Evolutionary conservation across 345 rosid genomes (phyloP).

Genomic region (Brassica nigra): DNA sequence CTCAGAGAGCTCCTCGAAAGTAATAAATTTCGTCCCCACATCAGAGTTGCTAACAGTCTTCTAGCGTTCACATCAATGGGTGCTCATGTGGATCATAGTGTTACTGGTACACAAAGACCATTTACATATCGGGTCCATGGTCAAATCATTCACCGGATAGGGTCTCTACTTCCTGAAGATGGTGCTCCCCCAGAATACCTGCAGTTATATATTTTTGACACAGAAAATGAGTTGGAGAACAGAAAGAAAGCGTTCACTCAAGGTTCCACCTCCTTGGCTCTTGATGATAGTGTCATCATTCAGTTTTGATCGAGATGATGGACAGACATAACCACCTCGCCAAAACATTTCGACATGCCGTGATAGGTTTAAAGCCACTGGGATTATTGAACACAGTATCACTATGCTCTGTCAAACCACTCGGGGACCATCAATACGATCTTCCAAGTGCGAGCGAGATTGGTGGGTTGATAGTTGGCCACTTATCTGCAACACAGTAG

Average conservation of each 20-base stretch:
- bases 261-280: not conserved
- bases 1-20: not conserved
- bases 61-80: not conserved
- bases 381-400: too few species aligned
- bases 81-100: not conserved
- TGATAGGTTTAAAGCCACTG: not conserved
- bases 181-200: not conserved
- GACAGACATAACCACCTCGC: not conserved
- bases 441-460: too few species aligned
- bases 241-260: not conserved
- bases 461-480: too few species aligned
- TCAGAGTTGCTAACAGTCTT: not conserved
- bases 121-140: not conserved
- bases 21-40: not conserved
- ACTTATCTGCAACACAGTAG: too few species aligned
- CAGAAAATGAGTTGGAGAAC: not conserved
- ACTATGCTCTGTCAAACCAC: too few species aligned
- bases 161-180: not conserved
- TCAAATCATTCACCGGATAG: not conserved
- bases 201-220: not conserved
- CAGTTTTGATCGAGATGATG: not conserved
- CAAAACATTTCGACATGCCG: not conserved
- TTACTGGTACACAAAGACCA: not conserved
- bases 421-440: too few species aligned
- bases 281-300: not conserved